Evolutionary conservation across 2,329 filamentous ascomycete genomes (phyloP).

Genomic region (Coniochaeta sp.): DNA sequence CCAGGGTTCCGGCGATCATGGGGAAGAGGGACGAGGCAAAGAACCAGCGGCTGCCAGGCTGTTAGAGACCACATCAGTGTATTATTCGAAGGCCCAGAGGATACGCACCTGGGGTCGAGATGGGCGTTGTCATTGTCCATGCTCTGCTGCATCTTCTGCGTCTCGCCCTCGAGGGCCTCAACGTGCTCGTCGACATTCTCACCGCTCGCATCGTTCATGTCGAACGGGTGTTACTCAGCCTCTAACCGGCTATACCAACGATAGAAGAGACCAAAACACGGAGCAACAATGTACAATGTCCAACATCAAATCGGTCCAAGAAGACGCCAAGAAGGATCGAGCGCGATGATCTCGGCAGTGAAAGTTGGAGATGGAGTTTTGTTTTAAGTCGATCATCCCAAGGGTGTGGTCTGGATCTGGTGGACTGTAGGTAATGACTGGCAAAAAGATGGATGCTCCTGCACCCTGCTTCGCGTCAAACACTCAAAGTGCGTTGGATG

Average conservation of each 20-base stretch:
- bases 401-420: neutral
- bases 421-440: too few relatives aligned
- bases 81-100: neutral
- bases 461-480: neutral
- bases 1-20: constrained; percentile 75
- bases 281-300: neutral
- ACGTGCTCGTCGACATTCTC: constrained; percentile 17
- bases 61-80: neutral
- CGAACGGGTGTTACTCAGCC: constrained; percentile 2
- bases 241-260: neutral
- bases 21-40: constrained; percentile 61
- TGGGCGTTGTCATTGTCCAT: constrained; percentile 32
- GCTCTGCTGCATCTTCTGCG: constrained; percentile 19
- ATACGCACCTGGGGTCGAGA: constrained; percentile 34
- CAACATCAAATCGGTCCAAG: neutral
- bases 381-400: neutral
- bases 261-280: neutral
- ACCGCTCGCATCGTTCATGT: constrained; percentile 21
- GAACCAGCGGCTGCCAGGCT: constrained; percentile 49
- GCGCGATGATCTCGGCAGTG: neutral
- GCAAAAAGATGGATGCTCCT: neutral
- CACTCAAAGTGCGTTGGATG: neutral
- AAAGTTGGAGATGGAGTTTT: neutral
- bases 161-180: constrained; percentile 19
- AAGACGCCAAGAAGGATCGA: neutral